phyloP scores from a whole-genome alignment of 805 yeast species.

The Schizosaccharomyces lindneri region DNA sequence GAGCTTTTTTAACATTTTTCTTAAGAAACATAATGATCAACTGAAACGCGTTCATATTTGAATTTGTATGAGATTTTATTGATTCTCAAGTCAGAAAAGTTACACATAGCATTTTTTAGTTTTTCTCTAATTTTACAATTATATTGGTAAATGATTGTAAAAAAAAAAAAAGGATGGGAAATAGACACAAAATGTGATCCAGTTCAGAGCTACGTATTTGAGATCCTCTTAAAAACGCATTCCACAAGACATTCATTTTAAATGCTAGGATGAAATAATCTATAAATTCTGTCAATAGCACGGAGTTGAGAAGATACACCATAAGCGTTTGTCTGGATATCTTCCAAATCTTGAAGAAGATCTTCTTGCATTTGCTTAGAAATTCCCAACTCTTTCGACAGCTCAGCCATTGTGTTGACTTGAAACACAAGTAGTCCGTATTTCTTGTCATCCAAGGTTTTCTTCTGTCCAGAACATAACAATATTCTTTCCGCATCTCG shows the following conservation, averaged over 20 bases:
- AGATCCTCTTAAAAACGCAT: neutral
- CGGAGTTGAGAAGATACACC: constrained; percentile 19
- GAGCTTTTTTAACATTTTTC: too few species aligned
- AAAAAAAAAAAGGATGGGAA: too few species aligned
- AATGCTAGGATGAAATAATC: neutral
- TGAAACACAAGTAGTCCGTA: constrained; percentile 49
- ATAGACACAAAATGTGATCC: too few species aligned
- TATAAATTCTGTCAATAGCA: constrained; percentile 17
- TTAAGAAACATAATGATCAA: too few species aligned
- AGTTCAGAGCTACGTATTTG: too few species aligned
- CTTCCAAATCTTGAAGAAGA: constrained; percentile 41
- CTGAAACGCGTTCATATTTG: too few species aligned
- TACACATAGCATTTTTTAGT: too few species aligned
- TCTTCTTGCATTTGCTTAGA: constrained; percentile 27
- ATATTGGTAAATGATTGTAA: too few species aligned
- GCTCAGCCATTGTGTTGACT: constrained; percentile 24
- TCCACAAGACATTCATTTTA: neutral
- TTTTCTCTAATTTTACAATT: too few species aligned
- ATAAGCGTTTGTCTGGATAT: constrained; percentile 23
- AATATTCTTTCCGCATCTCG: constrained; percentile 37
- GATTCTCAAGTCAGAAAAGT: too few species aligned
- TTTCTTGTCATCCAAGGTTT: constrained; percentile 14
- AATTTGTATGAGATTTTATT: too few species aligned
- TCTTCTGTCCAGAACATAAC: constrained; percentile 8
- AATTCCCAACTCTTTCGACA: constrained; percentile 22